These are phyloP conservation scores for Pseudoneurospora amorphoporcata DNA, from an alignment of 495 filamentous ascomycete species.

Conservation along the genomic window DNA sequence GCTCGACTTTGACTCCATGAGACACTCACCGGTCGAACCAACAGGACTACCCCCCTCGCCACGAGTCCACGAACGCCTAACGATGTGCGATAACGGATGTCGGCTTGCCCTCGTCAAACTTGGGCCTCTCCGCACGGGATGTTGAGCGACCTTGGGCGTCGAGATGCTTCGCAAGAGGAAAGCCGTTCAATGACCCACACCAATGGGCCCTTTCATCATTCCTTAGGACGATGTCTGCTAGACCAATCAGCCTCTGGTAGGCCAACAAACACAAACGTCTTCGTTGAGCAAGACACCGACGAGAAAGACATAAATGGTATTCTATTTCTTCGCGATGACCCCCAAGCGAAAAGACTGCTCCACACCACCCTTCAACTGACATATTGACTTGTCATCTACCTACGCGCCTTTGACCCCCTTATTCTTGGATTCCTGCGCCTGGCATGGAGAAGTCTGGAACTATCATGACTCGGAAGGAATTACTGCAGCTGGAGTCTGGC, in stretches of 20 bases:
- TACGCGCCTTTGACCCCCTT: neutral
- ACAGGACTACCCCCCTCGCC: neutral
- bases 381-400: neutral
- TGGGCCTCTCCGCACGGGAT: neutral
- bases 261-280: neutral
- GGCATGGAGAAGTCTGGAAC: neutral
- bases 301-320: neutral
- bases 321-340: neutral
- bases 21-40: neutral
- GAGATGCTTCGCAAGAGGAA: neutral
- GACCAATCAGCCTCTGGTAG: neutral
- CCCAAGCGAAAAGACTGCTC: neutral
- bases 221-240: neutral
- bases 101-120: neutral
- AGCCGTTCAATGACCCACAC: neutral
- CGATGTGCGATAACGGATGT: neutral
- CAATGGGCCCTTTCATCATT: neutral
- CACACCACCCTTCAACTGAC: neutral
- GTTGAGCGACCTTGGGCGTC: neutral
- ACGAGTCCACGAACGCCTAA: neutral
- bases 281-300: neutral
- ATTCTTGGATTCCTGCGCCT: neutral
- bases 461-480: neutral
- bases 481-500: neutral
- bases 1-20: neutral